Base-by-base conservation (phyloP, 345 rosid species). In the Stellera chamaejasme region DNA sequence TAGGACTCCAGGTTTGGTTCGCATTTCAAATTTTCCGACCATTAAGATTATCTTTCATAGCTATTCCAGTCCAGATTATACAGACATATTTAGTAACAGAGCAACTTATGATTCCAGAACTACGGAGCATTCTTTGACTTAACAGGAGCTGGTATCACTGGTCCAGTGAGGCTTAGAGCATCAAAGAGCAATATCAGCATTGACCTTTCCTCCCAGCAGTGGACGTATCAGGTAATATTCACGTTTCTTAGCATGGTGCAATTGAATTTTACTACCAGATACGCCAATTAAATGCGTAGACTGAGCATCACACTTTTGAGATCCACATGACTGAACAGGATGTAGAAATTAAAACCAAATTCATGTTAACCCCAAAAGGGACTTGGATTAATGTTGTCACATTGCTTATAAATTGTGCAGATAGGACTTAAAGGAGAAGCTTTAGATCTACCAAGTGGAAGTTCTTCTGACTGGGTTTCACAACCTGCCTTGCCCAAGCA, bases 381-480 rank as follows among this genome's bases (percentile, higher is more conserved):
- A 46, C 6, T 25, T 28, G 23, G 39, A 48, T n/a, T 50, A 53
- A 48, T 50, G 8, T 3, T 47, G 32, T 60, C 10, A 27, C 19
- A 45, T 27, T 64, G 55, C 15, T 27, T 52, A 39, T 54, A 10
- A 45, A 59, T 63, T 66, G 48, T 58, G 51, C 74, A 88, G 98
- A 66, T 79, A 48, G 97, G 96, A 56, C 89, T 93, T 65, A 68
- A 84, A 78, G 99, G 97, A n/a, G 97, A 93, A 75, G 96, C 69
- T 56, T 70, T 62, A 69, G 85, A 74, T 51, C 69, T 86, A 13
- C 52, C 81, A 6, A 86, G 73, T 51, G 88, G 89, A 72, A 84
- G 75, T 53, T 81, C 96, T 64, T 68, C 88, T 10, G 70, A 74
- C 52, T 93, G 96, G 97, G 61, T 67, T 73, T 79, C 93, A 60